phyloP scores from a whole-genome alignment of 805 yeast genomes.

The Sugiyamaella lignohabitans region DNA sequence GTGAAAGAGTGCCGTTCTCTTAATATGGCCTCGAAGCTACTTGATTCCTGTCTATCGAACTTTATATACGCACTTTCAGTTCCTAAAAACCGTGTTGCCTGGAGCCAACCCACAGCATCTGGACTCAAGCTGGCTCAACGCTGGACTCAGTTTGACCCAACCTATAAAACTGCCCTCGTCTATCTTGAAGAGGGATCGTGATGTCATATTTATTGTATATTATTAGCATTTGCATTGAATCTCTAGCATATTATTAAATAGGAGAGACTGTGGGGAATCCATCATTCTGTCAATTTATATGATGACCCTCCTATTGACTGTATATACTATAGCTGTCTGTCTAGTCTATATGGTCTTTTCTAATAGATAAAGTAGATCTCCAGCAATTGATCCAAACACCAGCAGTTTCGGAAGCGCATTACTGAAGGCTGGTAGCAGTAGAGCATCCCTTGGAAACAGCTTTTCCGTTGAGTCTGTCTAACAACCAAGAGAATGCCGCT shows the following conservation, averaged over 20 bases:
- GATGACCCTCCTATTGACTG: too few relatives aligned
- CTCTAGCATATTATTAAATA: too few relatives aligned
- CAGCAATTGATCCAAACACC: neutral
- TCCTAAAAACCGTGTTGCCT: slow-evolving; percentile 38
- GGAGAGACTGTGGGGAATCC: too few relatives aligned
- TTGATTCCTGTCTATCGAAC: slow-evolving; percentile 34
- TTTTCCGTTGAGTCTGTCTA: slow-evolving; percentile 7
- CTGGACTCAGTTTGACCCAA: slow-evolving; percentile 16
- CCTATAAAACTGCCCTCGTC: neutral
- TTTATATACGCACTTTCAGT: slow-evolving; percentile 43
- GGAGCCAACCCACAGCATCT: slow-evolving; percentile 55
- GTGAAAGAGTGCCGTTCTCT: slow-evolving; percentile 35
- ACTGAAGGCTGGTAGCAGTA: slow-evolving; percentile 13
- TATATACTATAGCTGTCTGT: too few relatives aligned
- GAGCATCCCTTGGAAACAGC: slow-evolving; percentile 9
- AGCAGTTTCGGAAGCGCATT: too few relatives aligned
- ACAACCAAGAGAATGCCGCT: slow-evolving; percentile 14
- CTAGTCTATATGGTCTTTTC: too few relatives aligned
- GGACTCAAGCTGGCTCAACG: slow-evolving; percentile 44
- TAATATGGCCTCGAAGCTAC: slow-evolving; percentile 39
- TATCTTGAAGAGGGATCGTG: too few relatives aligned
- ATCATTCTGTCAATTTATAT: too few relatives aligned
- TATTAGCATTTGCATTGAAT: too few relatives aligned
- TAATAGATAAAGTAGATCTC: neutral
- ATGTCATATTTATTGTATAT: too few relatives aligned